phyloP scores from a whole-genome alignment of 2,329 filamentous ascomycete genomes.

The Penicillium olsonii region DNA sequence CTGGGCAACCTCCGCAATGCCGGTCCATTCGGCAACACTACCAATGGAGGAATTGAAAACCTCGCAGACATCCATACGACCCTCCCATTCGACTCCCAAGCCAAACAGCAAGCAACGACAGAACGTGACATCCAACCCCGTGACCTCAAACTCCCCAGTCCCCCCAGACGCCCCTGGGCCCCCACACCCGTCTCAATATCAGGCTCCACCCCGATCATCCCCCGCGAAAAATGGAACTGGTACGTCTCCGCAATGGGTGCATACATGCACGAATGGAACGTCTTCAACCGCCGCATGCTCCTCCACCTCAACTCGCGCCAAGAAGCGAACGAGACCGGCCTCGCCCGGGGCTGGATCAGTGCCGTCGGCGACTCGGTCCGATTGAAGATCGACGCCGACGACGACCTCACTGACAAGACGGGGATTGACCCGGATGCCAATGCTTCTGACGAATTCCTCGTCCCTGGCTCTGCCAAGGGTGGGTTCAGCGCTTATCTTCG shows the following conservation, averaged over 20 bases:
- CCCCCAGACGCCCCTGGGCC: constrained; percentile 52
- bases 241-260: constrained; percentile 56
- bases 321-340: constrained; percentile 48
- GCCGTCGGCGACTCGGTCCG: constrained; percentile 51
- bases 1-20: constrained; percentile 54
- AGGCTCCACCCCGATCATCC: constrained; percentile 41
- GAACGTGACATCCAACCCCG: constrained; percentile 38
- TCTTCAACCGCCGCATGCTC: constrained; percentile 57
- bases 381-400: constrained; percentile 29
- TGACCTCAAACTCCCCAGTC: constrained; percentile 51
- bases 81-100: constrained; percentile 61
- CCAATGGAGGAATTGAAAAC: constrained; percentile 52
- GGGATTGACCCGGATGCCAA: too few relatives aligned
- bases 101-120: constrained; percentile 47
- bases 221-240: constrained; percentile 50
- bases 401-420: constrained; percentile 21
- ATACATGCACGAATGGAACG: constrained; percentile 60
- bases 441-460: constrained; percentile 32
- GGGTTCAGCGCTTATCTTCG: constrained; percentile 49
- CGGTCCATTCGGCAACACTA: constrained; percentile 51
- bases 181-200: constrained; percentile 25
- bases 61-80: constrained; percentile 55
- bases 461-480: constrained; percentile 35
- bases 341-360: constrained; percentile 53
- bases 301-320: constrained; percentile 58